These are phyloP conservation scores for Candida tammaniensis DNA, from an alignment of 805 yeast species.

Conservation along the genomic window DNA sequence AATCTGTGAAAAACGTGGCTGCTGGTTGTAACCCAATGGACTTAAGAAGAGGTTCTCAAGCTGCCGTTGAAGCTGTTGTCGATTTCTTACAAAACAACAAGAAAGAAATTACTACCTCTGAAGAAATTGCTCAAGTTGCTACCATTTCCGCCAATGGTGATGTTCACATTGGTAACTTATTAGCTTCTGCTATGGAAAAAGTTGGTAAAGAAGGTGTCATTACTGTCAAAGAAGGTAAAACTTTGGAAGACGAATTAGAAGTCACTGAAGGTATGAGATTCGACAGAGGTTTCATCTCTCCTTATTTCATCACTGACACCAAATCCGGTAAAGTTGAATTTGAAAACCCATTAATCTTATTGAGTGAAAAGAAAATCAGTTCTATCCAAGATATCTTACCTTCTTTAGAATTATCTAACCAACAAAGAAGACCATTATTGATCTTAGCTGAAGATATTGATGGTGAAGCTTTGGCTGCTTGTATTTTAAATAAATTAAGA, in stretches of 20 bases:
- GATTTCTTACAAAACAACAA: conserved; percentile 79
- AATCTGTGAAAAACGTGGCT: conserved; percentile 93
- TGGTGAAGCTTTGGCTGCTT: conserved; percentile 98
- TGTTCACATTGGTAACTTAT: conserved; percentile 80
- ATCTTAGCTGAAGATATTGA: conserved; percentile 95
- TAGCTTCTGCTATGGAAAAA: conserved; percentile 93
- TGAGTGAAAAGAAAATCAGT: conserved; percentile 87
- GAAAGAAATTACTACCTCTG: conserved; percentile 90
- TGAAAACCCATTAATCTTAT: conserved; percentile 84
- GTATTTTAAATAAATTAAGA: conserved; percentile 93
- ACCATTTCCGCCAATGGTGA: conserved; percentile 98
- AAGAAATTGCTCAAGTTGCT: conserved; percentile 97
- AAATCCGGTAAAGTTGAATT: conserved; percentile 92
- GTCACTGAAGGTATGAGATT: conserved; percentile 98
- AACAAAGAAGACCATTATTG: conserved; percentile 87
- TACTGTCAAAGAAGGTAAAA: conserved; percentile 96
- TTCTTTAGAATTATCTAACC: conserved; percentile 88
- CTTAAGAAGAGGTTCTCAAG: conserved; percentile 93
- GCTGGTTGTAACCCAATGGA: conserved; percentile 99
- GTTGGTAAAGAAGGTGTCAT: conserved; percentile 99
- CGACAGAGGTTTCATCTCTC: conserved; percentile 95
- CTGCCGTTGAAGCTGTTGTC: conserved; percentile 93
- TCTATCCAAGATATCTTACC: conserved; percentile 90
- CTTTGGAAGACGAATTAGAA: conserved; percentile 90
- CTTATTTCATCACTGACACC: conserved; percentile 93